A percentile compares a stretch with the other conserved stretches of the same genome.
Evolutionary conservation across 164 flowering plant species (phyloP).

Genomic region (Saururus chinensis): DNA sequence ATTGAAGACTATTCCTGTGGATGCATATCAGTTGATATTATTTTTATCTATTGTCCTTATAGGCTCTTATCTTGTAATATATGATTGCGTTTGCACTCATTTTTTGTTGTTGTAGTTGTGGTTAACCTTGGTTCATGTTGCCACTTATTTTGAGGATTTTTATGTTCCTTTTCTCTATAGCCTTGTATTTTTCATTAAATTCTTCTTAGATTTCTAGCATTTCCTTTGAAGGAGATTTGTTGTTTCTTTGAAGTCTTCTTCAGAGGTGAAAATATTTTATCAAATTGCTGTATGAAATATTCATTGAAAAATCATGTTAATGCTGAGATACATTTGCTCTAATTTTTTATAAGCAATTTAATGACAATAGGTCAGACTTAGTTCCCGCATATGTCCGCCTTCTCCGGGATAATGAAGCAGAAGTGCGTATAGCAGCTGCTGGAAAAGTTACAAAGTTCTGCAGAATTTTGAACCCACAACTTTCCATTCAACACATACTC

Average conservation of each 20-base stretch:
- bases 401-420: conserved; percentile 98
- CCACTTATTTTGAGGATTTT: no score
- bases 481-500: conserved; percentile 91
- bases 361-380: conserved; percentile 54
- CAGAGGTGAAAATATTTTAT: no score
- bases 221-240: no score
- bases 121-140: background rate
- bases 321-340: background rate
- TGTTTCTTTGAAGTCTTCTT: no score
- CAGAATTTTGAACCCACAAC: conserved; percentile 79
- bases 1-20: background rate
- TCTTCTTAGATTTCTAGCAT: background rate
- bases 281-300: no score
- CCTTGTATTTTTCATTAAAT: background rate
- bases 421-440: conserved; percentile 98
- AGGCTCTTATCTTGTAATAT: background rate
- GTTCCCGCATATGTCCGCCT: conserved; percentile 96
- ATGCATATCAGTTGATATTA: background rate
- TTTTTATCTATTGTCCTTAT: no score
- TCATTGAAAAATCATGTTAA: background rate
- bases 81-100: background rate
- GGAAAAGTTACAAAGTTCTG: conserved; percentile 97
- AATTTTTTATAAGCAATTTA: background rate
- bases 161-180: background rate
- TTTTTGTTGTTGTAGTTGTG: background rate